A percentile compares a stretch with the other conserved stretches of the same genome.
Evolutionary conservation across 192 early-diverging fungal species (phyloP).

Genomic region (Entomortierella beljakovae): DNA sequence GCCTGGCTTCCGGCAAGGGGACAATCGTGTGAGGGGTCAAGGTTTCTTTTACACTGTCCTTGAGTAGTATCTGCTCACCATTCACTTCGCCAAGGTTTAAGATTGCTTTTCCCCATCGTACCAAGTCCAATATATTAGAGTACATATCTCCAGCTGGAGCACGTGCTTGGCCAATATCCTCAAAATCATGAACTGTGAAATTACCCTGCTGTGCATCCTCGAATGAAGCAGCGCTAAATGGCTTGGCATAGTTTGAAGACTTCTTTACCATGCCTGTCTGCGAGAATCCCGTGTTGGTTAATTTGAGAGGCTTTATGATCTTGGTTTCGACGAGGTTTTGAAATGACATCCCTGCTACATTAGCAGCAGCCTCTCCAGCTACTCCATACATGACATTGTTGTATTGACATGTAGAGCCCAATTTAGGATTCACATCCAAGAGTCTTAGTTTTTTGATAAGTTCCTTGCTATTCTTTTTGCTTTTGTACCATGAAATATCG

Average conservation of each 20-base stretch:
- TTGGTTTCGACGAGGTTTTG: conserved; percentile 8
- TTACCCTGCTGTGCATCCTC: conserved; percentile 14
- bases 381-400: conserved; percentile 16
- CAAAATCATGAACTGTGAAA: conserved; percentile 5
- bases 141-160: too few species aligned
- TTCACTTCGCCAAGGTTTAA: too few species aligned
- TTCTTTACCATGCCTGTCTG: conserved; percentile 13
- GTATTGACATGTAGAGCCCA: not conserved
- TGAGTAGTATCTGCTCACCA: too few species aligned
- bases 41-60: too few species aligned
- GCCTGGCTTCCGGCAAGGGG: not conserved
- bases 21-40: too few species aligned
- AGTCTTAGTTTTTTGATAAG: conserved; percentile 17
- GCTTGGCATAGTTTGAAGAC: conserved; percentile 11
- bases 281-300: conserved; percentile 28
- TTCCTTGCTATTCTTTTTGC: not conserved
- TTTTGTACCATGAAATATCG: not conserved
- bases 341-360: conserved; percentile 15
- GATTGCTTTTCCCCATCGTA: too few species aligned
- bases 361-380: conserved; percentile 34
- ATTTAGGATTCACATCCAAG: not conserved
- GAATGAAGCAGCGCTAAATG: conserved; percentile 5
- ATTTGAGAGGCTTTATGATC: conserved; percentile 8
- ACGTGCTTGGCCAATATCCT: not conserved
- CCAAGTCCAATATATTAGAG: too few species aligned